A percentile compares a stretch with the other conserved stretches of the same genome.
Evolutionary conservation across 2,329 filamentous ascomycete species (phyloP).

Genomic region (Aspergillus sp.): DNA sequence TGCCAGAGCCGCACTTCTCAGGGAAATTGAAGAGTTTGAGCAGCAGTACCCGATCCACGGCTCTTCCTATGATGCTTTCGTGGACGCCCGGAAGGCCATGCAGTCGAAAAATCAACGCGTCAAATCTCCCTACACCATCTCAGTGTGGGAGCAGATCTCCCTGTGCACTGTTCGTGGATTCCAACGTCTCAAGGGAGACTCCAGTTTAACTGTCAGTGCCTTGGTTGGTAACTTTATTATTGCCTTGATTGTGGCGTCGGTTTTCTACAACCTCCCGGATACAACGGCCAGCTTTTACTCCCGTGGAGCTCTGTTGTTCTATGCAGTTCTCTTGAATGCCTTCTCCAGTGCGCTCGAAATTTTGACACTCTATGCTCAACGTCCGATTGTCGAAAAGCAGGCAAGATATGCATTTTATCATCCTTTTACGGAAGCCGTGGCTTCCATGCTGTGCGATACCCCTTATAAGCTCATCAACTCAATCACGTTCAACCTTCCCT

Average conservation of each 20-base stretch:
- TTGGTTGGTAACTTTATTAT: constrained; percentile 68
- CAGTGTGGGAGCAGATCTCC: constrained; percentile 69
- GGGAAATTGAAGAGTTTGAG: constrained; percentile 43
- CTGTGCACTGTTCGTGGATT: constrained; percentile 80
- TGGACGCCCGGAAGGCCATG: constrained; percentile 36
- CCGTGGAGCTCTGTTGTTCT: constrained; percentile 76
- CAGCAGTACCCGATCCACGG: constrained; percentile 25
- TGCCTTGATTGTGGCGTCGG: constrained; percentile 71
- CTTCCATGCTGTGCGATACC: constrained; percentile 37
- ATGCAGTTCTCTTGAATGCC: constrained; percentile 79
- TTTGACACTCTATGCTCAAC: constrained; percentile 21
- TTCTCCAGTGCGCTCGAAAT: constrained; percentile 71
- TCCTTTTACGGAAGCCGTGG: constrained; percentile 9
- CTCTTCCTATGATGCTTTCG: constrained; percentile 40
- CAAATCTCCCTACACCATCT: constrained; percentile 79
- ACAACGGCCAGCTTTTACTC: constrained; percentile 70
- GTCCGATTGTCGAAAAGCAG: constrained; percentile 21
- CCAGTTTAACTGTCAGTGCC: constrained; percentile 66
- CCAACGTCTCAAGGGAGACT: constrained; percentile 71
- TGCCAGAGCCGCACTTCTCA: constrained; percentile 40
- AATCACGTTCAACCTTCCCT: constrained; percentile 70
- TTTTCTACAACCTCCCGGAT: constrained; percentile 74
- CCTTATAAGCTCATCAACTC: constrained; percentile 76
- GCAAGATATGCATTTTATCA: constrained; percentile 21
- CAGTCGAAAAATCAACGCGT: constrained; percentile 51